A percentile compares a stretch with the other conserved stretches of the same genome.
Evolutionary conservation across 257 asterid species (phyloP).

Genomic region (Linderniella brevidens): DNA sequence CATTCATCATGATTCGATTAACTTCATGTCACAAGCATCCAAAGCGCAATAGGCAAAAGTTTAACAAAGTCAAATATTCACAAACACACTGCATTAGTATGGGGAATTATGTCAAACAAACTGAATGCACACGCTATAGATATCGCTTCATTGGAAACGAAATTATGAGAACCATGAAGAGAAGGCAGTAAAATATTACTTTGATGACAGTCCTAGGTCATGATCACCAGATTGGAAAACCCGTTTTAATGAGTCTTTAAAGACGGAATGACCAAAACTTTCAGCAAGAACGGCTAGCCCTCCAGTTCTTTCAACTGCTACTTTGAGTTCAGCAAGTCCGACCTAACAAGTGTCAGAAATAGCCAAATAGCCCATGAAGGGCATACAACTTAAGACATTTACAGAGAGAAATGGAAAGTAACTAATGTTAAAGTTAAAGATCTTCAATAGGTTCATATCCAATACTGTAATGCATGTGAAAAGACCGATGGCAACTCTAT

Average conservation of each 20-base stretch:
- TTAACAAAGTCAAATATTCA: too few relatives aligned
- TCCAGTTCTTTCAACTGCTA: constrained; percentile 84
- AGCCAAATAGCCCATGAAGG: background rate
- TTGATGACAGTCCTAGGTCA: constrained; percentile 79
- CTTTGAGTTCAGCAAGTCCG: constrained; percentile 92
- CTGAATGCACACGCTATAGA: too few relatives aligned
- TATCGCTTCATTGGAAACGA: too few relatives aligned
- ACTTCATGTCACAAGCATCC: too few relatives aligned
- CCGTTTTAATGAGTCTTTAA: constrained; percentile 72
- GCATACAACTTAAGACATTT: background rate
- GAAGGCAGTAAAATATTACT: constrained; percentile 34
- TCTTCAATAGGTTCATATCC: too few relatives aligned
- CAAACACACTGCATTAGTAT: too few relatives aligned
- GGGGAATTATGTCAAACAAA: too few relatives aligned
- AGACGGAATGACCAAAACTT: constrained; percentile 94
- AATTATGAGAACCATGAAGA: too few relatives aligned
- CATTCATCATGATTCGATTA: too few relatives aligned
- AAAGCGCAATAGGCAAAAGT: too few relatives aligned
- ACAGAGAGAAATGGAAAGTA: background rate
- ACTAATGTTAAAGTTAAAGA: background rate
- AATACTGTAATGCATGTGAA: too few relatives aligned
- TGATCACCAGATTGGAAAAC: constrained; percentile 69
- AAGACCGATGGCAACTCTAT: too few relatives aligned
- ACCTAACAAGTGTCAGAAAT: constrained; percentile 29
- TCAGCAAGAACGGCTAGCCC: constrained; percentile 91